Conservation (phyloP, 108 stramenopile species). For the Cyclotella sp. region DNA sequence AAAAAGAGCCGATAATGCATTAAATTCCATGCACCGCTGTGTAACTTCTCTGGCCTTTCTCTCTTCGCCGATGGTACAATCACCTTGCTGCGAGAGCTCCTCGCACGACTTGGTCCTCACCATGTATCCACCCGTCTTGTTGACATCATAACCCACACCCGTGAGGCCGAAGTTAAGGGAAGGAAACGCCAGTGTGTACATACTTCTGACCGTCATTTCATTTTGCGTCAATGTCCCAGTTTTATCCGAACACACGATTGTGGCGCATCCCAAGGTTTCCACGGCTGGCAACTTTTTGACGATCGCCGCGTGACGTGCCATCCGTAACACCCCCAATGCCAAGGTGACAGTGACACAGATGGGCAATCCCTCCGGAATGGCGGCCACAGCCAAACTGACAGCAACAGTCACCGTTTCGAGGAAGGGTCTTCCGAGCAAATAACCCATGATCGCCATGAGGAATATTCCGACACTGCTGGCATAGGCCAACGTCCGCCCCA, state of each 20-base stretch:
- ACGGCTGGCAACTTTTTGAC: slow-evolving; percentile 95
- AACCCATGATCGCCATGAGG: slow-evolving; percentile 87
- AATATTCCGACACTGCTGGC: slow-evolving; percentile 84
- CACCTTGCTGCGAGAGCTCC: slow-evolving; percentile 11
- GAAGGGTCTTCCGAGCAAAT: slow-evolving; percentile 82
- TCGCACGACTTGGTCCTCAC: slow-evolving; percentile 14
- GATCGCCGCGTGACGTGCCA: slow-evolving; percentile 91
- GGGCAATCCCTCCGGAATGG: slow-evolving; percentile 95
- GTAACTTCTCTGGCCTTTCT: slow-evolving; percentile 35
- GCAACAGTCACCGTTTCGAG: slow-evolving; percentile 93
- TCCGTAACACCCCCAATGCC: slow-evolving; percentile 93
- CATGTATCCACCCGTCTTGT: slow-evolving; percentile 27
- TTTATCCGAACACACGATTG: slow-evolving; percentile 95
- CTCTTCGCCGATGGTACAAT: slow-evolving; percentile 16
- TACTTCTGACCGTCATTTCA: slow-evolving; percentile 90
- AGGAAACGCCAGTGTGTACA: slow-evolving; percentile 77
- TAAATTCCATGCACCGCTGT: slow-evolving; percentile 50
- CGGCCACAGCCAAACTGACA: slow-evolving; percentile 98
- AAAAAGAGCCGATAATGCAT: slow-evolving; percentile 69
- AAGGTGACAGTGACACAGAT: slow-evolving; percentile 91
- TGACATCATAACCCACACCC: slow-evolving; percentile 75
- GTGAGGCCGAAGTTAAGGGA: slow-evolving; percentile 70
- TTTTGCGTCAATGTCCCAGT: slow-evolving; percentile 98
- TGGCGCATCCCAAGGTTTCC: slow-evolving; percentile 95
- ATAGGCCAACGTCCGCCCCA: slow-evolving; percentile 86